Percentiles rank a stretch among this genome's conserved stretches.
phyloP scores from a whole-genome alignment of 345 rosid species.

The Rhodomyrtus tomentosa region DNA sequence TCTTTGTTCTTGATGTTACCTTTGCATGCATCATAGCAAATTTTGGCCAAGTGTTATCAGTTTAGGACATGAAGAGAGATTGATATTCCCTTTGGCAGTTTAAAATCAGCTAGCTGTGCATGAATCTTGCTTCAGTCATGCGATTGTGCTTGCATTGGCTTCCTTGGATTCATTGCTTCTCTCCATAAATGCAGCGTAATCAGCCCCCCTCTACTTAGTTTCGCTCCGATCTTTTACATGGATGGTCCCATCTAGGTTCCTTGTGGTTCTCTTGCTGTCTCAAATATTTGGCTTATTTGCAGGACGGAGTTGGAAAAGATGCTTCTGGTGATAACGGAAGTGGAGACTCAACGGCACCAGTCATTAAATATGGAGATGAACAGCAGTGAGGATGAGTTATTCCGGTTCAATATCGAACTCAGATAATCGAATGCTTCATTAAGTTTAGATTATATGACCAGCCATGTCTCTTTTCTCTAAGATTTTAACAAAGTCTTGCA shows the following conservation, averaged over 20 bases:
- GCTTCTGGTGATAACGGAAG: neutral
- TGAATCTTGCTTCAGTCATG: neutral
- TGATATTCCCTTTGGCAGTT: neutral
- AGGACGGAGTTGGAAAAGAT: conserved; percentile 11
- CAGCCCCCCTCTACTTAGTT: neutral
- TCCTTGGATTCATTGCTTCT: neutral
- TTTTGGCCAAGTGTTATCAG: neutral
- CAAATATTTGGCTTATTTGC: neutral
- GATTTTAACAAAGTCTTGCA: neutral
- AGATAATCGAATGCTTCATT: neutral
- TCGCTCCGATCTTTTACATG: neutral
- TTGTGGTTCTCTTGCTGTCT: neutral
- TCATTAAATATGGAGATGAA: neutral
- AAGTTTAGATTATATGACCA: neutral
- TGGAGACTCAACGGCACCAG: conserved; percentile 1
- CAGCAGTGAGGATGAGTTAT: neutral
- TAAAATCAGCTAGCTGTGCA: neutral
- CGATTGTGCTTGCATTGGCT: neutral
- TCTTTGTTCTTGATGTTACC: neutral
- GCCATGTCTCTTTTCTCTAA: neutral
- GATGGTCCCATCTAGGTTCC: neutral
- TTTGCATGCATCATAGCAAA: neutral
- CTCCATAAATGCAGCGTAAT: neutral
- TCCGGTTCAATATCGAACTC: neutral
- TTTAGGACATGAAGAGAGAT: neutral